These are phyloP conservation scores for Dothistroma septosporum DNA, from an alignment of 2,329 filamentous ascomycete genomes.

Conservation along the genomic window DNA sequence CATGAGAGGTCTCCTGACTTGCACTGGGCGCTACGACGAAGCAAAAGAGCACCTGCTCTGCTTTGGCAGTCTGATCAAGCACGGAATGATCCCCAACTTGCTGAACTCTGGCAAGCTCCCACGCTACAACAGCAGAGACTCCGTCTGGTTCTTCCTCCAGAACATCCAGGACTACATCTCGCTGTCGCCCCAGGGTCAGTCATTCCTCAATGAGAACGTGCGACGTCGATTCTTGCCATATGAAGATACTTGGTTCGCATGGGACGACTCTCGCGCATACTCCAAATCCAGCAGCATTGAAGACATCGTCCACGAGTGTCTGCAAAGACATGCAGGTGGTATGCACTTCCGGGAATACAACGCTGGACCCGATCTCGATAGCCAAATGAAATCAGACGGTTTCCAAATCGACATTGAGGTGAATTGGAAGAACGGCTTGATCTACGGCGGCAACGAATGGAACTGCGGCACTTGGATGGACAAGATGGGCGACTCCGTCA, in stretches of 20 bases:
- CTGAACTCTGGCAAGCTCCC: constrained; percentile 80
- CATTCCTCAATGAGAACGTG: constrained; percentile 71
- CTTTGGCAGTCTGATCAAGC: constrained; percentile 93
- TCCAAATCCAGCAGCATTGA: constrained; percentile 76
- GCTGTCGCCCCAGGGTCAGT: constrained; percentile 71
- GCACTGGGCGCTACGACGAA: constrained; percentile 81
- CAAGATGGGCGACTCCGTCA: constrained; percentile 98
- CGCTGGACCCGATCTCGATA: constrained; percentile 80
- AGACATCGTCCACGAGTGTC: constrained; percentile 86
- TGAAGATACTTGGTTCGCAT: constrained; percentile 89
- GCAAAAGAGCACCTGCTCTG: constrained; percentile 91
- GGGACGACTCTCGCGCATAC: constrained; percentile 78
- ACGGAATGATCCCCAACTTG: constrained; percentile 96
- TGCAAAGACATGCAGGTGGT: constrained; percentile 85
- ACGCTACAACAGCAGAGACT: constrained; percentile 92
- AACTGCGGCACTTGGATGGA: constrained; percentile 99
- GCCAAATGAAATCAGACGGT: constrained; percentile 86
- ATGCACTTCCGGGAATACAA: constrained; percentile 94
- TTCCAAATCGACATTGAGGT: constrained; percentile 90
- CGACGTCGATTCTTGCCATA: constrained; percentile 87
- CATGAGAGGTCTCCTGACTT: constrained; percentile 82
- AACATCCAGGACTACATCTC: constrained; percentile 89
- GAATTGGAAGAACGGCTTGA: constrained; percentile 85
- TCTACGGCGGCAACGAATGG: constrained; percentile 88
- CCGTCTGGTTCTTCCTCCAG: constrained; percentile 96